Percentiles rank a stretch among this genome's conserved stretches.
Conservation (phyloP, 306 rosid genomes). For the Alnus glutinosa region DNA sequence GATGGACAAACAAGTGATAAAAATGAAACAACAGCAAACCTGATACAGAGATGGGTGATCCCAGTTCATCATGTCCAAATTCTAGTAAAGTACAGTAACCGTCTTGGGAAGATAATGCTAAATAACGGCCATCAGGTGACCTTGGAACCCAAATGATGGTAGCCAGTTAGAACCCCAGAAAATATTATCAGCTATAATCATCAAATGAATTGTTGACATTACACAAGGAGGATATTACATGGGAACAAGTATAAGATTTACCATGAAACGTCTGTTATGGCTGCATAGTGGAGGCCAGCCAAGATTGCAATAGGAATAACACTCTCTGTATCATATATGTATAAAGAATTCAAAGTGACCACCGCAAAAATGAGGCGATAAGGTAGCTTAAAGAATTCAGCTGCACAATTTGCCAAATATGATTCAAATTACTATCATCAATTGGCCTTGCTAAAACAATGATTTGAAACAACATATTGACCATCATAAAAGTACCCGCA, state of each 20-base stretch:
- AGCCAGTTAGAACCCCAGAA: conserved; percentile 27
- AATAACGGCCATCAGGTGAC: conserved; percentile 80
- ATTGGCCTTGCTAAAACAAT: conserved; percentile 1
- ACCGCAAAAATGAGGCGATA: conserved; percentile 85
- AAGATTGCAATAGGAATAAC: conserved; percentile 69
- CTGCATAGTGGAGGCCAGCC: conserved; percentile 92
- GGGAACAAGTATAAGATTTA: conserved; percentile 34
- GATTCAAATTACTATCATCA: conserved; percentile 12
- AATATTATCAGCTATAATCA: conserved; percentile 4
- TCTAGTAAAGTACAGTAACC: conserved; percentile 87
- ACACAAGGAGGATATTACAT: conserved; percentile 19
- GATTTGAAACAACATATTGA: conserved; percentile 13
- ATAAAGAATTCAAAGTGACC: conserved; percentile 85
- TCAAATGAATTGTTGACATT: conserved; percentile 15
- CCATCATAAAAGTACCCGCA: conserved; percentile 48
- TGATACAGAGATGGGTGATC: conserved; percentile 52
- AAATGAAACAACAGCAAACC: conserved; percentile 38
- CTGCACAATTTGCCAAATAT: conserved; percentile 50
- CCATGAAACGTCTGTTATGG: conserved; percentile 92
- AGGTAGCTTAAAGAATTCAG: conserved; percentile 74
- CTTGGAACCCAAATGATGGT: conserved; percentile 42
- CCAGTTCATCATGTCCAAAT: conserved; percentile 80
- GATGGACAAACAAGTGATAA: conserved; percentile 1
- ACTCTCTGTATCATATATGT: conserved; percentile 82
- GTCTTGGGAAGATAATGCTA: conserved; percentile 93